Conservation (phyloP, 768 basidiomycete genomes). For the Termitomyces heimii region DNA sequence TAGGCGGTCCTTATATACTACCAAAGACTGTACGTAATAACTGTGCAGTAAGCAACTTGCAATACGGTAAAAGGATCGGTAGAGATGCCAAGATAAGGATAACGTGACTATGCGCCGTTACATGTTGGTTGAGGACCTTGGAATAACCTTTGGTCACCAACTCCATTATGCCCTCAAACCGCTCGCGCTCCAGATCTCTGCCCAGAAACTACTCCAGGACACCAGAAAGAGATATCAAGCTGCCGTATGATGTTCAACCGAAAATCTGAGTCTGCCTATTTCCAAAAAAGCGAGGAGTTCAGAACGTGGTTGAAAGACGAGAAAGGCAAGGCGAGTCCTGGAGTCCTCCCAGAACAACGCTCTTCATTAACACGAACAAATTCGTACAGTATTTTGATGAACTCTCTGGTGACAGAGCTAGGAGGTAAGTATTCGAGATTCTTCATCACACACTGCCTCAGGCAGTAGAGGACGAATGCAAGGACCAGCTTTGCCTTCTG, state of each 20-base stretch:
- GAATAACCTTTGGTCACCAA: background rate
- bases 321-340: slow-evolving; percentile 37
- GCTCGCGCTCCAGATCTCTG: slow-evolving; percentile 28
- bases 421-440: slow-evolving; percentile 42
- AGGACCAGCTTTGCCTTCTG: slow-evolving; percentile 66
- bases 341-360: slow-evolving; percentile 10
- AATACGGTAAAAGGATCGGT: no score
- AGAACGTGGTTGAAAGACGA: slow-evolving; percentile 78
- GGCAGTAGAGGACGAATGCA: slow-evolving; percentile 36
- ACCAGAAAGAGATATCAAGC: slow-evolving; percentile 31
- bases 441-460: slow-evolving; percentile 17
- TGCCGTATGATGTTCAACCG: slow-evolving; percentile 54
- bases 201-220: slow-evolving; percentile 23
- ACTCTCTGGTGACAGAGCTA: slow-evolving; percentile 74
- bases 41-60: no score
- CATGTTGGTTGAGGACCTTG: no score
- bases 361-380: background rate
- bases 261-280: slow-evolving; percentile 84
- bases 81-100: no score
- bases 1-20: no score
- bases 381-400: slow-evolving; percentile 74
- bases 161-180: slow-evolving; percentile 30
- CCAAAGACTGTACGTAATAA: no score
- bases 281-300: slow-evolving; percentile 84
- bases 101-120: no score